Conservation (phyloP, 495 filamentous ascomycete species). For the Pseudotulostoma volvatum region DNA sequence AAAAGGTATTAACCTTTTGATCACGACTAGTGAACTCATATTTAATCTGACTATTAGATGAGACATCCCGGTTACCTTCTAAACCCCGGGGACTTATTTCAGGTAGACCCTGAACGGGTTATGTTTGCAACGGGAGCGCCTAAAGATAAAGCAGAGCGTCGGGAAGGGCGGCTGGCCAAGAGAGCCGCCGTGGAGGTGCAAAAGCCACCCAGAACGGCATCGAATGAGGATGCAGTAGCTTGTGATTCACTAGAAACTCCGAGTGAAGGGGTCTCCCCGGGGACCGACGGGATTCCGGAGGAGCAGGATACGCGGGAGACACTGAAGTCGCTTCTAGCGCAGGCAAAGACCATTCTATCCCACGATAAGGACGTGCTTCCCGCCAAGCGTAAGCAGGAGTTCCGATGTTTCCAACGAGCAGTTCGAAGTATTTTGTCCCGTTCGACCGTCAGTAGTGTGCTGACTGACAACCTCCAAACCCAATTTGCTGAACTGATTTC, state of each 20-base stretch:
- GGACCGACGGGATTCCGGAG: conserved; percentile 12
- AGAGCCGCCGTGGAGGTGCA: conserved; percentile 11
- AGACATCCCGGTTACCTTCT: conserved; percentile 81
- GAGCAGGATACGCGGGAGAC: conserved; percentile 23
- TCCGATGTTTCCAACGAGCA: conserved; percentile 40
- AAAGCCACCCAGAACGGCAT: conserved; percentile 11
- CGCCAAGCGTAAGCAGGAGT: conserved; percentile 45
- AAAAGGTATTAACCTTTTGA: too few relatives aligned
- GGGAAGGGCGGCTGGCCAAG: conserved; percentile 19
- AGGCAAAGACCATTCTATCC: conserved; percentile 38
- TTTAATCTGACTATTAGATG: conserved; percentile 43
- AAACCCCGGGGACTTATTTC: conserved; percentile 96
- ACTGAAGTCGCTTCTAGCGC: conserved; percentile 33
- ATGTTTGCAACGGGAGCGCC: conserved; percentile 68
- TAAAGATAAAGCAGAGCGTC: conserved; percentile 38
- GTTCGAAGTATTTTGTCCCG: conserved; percentile 37
- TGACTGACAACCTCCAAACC: conserved; percentile 33
- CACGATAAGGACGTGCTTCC: conserved; percentile 30
- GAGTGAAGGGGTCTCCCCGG: conserved; percentile 12
- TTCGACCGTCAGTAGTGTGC: conserved; percentile 23
- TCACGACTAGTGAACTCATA: too few relatives aligned
- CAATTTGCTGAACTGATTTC: conserved; percentile 33
- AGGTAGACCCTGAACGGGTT: conserved; percentile 77
- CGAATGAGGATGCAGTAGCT: conserved; percentile 13
- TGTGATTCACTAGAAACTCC: too few relatives aligned